These are phyloP conservation scores for Rhododendron ovatum DNA, from an alignment of 148 eudicot species.

Conservation along the genomic window DNA sequence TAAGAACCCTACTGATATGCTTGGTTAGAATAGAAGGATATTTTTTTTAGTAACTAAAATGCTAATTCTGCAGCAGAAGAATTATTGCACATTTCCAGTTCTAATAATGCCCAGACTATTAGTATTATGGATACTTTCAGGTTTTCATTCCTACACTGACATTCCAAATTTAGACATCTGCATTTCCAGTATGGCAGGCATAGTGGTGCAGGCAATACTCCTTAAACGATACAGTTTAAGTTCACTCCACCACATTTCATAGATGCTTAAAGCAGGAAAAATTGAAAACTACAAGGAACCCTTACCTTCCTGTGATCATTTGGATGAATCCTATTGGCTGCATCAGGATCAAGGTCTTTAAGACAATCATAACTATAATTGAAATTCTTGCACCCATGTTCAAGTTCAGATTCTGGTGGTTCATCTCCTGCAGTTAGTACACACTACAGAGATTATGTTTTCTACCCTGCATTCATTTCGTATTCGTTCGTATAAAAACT, in stretches of 20 bases:
- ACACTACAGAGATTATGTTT: neutral
- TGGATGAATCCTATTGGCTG: slow-evolving; percentile 93
- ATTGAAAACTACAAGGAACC: neutral
- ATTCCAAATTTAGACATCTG: neutral
- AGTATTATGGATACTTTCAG: slow-evolving; percentile 1
- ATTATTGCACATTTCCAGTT: neutral
- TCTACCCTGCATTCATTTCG: neutral
- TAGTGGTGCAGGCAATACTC: neutral
- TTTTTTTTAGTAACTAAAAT: neutral
- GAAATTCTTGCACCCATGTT: slow-evolving; percentile 16
- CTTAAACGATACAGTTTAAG: neutral
- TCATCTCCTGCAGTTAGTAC: slow-evolving; percentile 26
- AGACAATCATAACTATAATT: slow-evolving; percentile 50
- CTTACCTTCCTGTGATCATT: slow-evolving; percentile 88
- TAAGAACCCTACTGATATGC: neutral
- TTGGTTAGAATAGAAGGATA: neutral
- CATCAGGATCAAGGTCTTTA: slow-evolving; percentile 69
- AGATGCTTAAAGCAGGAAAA: neutral
- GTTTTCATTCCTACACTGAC: neutral
- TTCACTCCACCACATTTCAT: neutral
- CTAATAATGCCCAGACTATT: neutral
- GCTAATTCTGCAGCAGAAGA: neutral
- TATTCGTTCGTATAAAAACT: neutral
- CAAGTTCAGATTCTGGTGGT: slow-evolving; percentile 30
- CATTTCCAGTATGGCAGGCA: neutral